Base-by-base conservation (phyloP, 495 filamentous ascomycete genomes). In the Podospora sp. region DNA sequence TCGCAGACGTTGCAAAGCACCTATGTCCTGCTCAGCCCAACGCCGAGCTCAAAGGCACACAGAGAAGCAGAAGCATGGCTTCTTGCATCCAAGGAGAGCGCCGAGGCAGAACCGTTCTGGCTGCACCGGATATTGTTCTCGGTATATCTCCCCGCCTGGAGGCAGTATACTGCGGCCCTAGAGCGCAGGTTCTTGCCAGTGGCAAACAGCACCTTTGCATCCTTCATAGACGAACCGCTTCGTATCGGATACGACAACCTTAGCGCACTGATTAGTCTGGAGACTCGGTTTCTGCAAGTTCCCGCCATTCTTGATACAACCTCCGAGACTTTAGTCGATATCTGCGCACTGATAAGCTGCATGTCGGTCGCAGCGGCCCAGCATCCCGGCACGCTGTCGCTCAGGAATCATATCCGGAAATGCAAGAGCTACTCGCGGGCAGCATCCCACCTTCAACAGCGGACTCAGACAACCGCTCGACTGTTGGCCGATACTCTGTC, bases 21-120 rank as follows among this genome's bases (percentile, higher is more conserved):
- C n/a, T 80, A 69, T 35, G 65, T 83, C 0, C 64, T 81, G 20
- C 65, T 84, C 50, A 77, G 77, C 65, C 79, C 81, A 57, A 74
- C 69, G 0, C 68, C 65, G 62, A 67, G 76, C n/a, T 77, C 73
- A 11, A 46, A 65, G 22, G 75, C 73, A 51, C 71, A 78, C 63
- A 51, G 67, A 7, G 61, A 73, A 24, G 71, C 80, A 14, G 62
- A 49, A 7, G 25, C 65, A 6, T 61, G 58, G 24, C 62, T 79
- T 6, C 53, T 62, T 18, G 66, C 61, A 18, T 58, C 29, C 8
- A 18, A 46, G 1, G 25, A 67, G 12, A 61, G 56, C 50, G 60
- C 68, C 4, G 57, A 56, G 40, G 29, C 68, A 18, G 66, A 67
- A 12, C 69, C 77, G 1, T 73, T 77, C 9, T 70, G 71, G 68